phyloP scores from a whole-genome alignment of 2,329 filamentous ascomycete genomes.

The Rhynchosporium agropyri region DNA sequence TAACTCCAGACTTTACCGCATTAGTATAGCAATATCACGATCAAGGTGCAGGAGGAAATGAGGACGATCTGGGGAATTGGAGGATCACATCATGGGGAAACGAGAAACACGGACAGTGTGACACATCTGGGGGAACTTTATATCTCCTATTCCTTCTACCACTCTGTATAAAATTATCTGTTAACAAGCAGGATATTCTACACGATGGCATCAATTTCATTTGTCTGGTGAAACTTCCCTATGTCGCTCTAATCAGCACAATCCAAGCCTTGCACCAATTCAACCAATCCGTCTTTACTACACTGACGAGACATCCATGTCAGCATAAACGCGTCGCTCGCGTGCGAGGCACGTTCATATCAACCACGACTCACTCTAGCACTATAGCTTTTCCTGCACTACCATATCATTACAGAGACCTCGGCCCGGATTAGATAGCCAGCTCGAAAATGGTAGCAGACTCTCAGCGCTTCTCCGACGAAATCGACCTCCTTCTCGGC shows the following conservation, averaged over 20 bases:
- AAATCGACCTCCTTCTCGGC: constrained; percentile 65
- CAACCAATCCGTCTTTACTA: neutral
- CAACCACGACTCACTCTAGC: neutral
- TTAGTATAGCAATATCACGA: no score
- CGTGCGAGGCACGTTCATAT: neutral
- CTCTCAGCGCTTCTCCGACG: constrained; percentile 27
- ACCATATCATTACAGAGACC: neutral
- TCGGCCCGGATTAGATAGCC: constrained; percentile 6
- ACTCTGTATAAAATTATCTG: neutral
- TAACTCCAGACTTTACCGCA: no score
- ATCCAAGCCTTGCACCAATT: neutral
- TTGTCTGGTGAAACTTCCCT: neutral
- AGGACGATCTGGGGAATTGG: no score
- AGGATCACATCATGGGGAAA: no score
- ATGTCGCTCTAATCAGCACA: neutral
- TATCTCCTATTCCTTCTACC: neutral
- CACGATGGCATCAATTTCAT: neutral
- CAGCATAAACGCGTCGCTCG: constrained; percentile 15
- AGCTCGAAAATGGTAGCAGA: constrained; percentile 17
- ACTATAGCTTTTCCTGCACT: neutral
- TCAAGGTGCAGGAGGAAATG: no score
- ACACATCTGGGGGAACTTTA: neutral
- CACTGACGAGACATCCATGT: neutral
- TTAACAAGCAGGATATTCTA: neutral
- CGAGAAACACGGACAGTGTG: no score